Evolutionary conservation across 2,329 filamentous ascomycete species (phyloP).

Genomic region (Cladosporium sp.): DNA sequence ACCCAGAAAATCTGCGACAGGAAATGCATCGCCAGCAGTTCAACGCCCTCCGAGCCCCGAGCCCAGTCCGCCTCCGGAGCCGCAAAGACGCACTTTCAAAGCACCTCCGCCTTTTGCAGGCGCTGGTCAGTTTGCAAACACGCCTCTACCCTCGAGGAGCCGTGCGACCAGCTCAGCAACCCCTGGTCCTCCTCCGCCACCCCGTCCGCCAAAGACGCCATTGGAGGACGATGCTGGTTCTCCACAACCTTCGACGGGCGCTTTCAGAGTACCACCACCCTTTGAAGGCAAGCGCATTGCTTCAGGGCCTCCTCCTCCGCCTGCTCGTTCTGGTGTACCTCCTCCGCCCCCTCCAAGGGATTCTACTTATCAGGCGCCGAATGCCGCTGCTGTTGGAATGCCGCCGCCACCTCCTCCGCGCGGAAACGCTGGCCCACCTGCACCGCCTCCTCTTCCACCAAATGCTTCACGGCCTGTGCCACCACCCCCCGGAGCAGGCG

Average conservation of each 20-base stretch:
- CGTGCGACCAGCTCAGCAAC: constrained; percentile 40
- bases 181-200: constrained; percentile 44
- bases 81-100: constrained; percentile 67
- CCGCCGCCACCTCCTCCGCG: constrained; percentile 54
- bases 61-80: constrained; percentile 61
- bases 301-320: constrained; percentile 68
- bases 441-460: constrained; percentile 33
- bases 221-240: constrained; percentile 55
- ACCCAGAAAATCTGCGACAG: constrained; percentile 33
- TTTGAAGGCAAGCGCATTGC: constrained; percentile 62
- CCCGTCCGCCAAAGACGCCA: constrained; percentile 47
- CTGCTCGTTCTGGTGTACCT: constrained; percentile 51
- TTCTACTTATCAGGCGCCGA: constrained; percentile 43
- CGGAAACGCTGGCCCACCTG: constrained; percentile 24
- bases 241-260: constrained; percentile 29
- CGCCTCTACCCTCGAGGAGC: constrained; percentile 55
- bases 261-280: constrained; percentile 74
- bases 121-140: constrained; percentile 74
- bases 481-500: constrained; percentile 20
- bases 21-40: constrained; percentile 37
- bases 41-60: constrained; percentile 49
- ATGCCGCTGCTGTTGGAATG: constrained; percentile 35
- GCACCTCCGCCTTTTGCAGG: constrained; percentile 86
- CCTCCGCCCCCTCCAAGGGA: constrained; percentile 54
- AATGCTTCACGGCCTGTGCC: constrained; percentile 27